phyloP scores from a whole-genome alignment of 1,284 basidiomycete species.

The Singerocomus inundabilis region DNA sequence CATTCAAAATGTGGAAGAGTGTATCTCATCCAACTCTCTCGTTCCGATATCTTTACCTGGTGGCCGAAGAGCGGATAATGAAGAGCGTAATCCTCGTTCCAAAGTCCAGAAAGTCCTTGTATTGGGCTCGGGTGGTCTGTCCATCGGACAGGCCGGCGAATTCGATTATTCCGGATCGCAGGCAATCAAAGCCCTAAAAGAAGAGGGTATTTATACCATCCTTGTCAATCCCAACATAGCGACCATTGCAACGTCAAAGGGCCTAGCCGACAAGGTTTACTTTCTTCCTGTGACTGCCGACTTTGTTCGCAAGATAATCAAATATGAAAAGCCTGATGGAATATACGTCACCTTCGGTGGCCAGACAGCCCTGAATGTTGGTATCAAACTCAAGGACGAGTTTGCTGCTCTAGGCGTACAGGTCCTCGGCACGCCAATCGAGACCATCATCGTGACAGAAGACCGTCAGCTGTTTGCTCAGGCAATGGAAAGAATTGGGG shows the following conservation, averaged over 20 bases:
- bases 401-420: constrained; percentile 85
- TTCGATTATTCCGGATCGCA: constrained; percentile 99
- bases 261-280: constrained; percentile 98
- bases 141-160: constrained; percentile 98
- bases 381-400: constrained; percentile 97
- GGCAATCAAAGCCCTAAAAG: constrained; percentile 98
- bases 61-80: constrained; percentile 83
- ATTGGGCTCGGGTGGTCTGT: constrained; percentile 96
- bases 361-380: constrained; percentile 96
- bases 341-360: constrained; percentile 99
- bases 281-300: constrained; percentile 98
- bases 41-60: constrained; percentile 86
- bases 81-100: constrained; percentile 71
- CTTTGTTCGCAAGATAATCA: constrained; percentile 97
- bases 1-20: constrained; percentile 83
- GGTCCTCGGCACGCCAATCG: constrained; percentile 95
- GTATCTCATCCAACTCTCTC: constrained; percentile 63
- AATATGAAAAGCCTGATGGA: constrained; percentile 97
- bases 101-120: constrained; percentile 93
- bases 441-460: constrained; percentile 97
- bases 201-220: constrained; percentile 98
- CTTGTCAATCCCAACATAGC: constrained; percentile 99
- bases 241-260: constrained; percentile 98
- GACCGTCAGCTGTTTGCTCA: constrained; percentile 92
- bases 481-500: constrained; percentile 96